Percentiles rank a stretch among this genome's conserved stretches.
Conservation (phyloP, 768 basidiomycete species). For the Lyophyllum decastes region DNA sequence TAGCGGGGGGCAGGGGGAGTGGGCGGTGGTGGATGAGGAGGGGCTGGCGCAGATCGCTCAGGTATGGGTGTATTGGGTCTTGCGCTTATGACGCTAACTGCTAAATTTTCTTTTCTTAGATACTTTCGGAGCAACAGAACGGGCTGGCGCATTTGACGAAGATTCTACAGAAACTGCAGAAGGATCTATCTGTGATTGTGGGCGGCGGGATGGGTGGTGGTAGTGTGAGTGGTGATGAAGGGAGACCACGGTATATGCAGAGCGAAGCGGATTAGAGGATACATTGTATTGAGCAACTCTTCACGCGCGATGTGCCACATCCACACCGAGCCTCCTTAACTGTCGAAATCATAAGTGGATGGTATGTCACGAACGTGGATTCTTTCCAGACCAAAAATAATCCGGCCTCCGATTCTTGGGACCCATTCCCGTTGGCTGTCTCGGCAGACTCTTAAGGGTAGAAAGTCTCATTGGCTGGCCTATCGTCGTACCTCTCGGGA, state of each 20-base stretch:
- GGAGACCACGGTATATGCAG: neutral
- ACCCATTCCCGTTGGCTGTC: too few species aligned
- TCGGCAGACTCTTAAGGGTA: too few species aligned
- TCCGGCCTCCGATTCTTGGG: too few species aligned
- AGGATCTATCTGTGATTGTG: constrained; percentile 67
- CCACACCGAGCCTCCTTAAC: too few species aligned
- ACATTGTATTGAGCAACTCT: too few species aligned
- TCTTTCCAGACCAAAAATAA: too few species aligned
- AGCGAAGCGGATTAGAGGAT: constrained; percentile 1
- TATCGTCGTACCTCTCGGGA: too few species aligned
- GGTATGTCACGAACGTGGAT: too few species aligned
- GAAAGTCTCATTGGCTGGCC: too few species aligned
- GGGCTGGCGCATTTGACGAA: constrained; percentile 81
- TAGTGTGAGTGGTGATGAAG: constrained; percentile 18
- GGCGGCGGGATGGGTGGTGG: constrained; percentile 30
- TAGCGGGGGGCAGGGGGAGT: constrained; percentile 48
- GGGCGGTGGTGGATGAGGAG: constrained; percentile 88
- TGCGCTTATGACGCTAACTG: neutral
- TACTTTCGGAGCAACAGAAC: constrained; percentile 75
- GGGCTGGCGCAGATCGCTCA: constrained; percentile 76
- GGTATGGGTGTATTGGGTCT: constrained; percentile 37
- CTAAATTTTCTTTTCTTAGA: constrained; percentile 38
- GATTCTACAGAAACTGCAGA: constrained; percentile 62
- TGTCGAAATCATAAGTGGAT: too few species aligned
- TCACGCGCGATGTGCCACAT: too few species aligned